Percentiles rank a stretch among this genome's conserved stretches.
Evolutionary conservation across 495 filamentous ascomycete genomes (phyloP).

Genomic region (Neurospora sp.): DNA sequence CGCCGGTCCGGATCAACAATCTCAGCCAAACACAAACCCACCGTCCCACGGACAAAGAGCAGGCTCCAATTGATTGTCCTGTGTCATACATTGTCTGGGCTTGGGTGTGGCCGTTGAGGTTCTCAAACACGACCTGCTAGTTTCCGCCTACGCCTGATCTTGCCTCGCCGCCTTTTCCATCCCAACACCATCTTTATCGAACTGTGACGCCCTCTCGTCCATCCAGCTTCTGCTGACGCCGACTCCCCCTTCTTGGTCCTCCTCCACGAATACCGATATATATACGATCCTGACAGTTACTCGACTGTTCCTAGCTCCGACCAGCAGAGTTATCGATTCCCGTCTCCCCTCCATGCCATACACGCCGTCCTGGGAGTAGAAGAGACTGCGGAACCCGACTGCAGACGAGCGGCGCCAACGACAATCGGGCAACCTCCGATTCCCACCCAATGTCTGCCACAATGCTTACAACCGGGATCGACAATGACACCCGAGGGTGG

Average conservation of each 20-base stretch:
- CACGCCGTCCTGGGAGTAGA: not conserved
- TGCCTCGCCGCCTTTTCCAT: not conserved
- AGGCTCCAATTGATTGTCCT: not conserved
- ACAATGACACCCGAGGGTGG: conserved; percentile 89
- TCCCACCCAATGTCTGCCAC: not conserved
- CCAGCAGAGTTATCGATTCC: not conserved
- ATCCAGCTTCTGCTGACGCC: not conserved
- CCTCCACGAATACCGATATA: not conserved
- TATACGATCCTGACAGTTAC: not conserved
- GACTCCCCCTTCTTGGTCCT: not conserved
- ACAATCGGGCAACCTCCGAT: not conserved
- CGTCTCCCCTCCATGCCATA: not conserved
- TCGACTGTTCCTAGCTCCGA: not conserved
- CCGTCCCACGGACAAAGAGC: not conserved
- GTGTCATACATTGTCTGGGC: not conserved
- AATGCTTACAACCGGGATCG: conserved; percentile 36
- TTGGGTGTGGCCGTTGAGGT: not conserved
- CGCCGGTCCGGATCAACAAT: not conserved
- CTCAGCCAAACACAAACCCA: not conserved
- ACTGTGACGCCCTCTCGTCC: not conserved
- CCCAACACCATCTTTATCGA: not conserved
- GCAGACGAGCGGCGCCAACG: not conserved
- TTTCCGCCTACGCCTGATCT: not conserved
- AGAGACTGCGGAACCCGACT: not conserved
- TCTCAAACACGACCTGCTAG: not conserved